Conservation (phyloP, 768 basidiomycete genomes). For the Lactarius vividus region DNA sequence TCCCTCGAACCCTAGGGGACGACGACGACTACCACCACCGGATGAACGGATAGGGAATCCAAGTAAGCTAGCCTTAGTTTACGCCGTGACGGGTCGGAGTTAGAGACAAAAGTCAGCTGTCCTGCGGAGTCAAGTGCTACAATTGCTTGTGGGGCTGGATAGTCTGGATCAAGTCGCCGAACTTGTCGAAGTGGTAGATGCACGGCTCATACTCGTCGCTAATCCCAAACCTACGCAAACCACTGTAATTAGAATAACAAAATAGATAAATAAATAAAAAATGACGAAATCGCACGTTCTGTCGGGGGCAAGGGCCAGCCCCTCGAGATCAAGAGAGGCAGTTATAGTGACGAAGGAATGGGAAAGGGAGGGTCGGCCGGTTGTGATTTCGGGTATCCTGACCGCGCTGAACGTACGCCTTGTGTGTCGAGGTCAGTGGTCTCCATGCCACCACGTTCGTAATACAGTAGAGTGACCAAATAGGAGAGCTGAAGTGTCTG, state of each 20-base stretch:
- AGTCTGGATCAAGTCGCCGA: constrained; percentile 50
- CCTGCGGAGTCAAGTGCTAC: constrained; percentile 47
- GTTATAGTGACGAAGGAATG: constrained; percentile 43
- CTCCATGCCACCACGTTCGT: constrained; percentile 43
- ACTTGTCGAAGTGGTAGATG: constrained; percentile 51
- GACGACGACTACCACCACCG: background rate
- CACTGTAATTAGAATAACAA: background rate
- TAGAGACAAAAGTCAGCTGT: constrained; percentile 51
- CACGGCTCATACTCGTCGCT: constrained; percentile 71
- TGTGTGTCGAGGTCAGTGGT: constrained; percentile 57
- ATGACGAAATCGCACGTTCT: constrained; percentile 46
- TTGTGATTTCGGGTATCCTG: constrained; percentile 33
- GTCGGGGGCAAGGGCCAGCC: constrained; percentile 53
- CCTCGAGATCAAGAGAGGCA: constrained; percentile 57
- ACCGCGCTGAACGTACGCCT: constrained; percentile 43
- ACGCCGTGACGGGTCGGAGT: constrained; percentile 47
- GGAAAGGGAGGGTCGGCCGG: constrained; percentile 47
- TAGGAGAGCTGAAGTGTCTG: constrained; percentile 53
- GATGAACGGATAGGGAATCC: background rate
- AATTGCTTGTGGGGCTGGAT: constrained; percentile 59
- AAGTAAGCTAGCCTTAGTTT: constrained; percentile 47
- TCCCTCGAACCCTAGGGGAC: constrained; percentile 52
- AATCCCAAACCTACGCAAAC: constrained; percentile 50
- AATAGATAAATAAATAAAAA: background rate
- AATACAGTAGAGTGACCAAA: constrained; percentile 46